Evolutionary conservation across 2,329 filamentous ascomycete genomes (phyloP), one percentile per base, ranked within the genome.

Genomic region (Aaosphaeria pasadenensis): DNA sequence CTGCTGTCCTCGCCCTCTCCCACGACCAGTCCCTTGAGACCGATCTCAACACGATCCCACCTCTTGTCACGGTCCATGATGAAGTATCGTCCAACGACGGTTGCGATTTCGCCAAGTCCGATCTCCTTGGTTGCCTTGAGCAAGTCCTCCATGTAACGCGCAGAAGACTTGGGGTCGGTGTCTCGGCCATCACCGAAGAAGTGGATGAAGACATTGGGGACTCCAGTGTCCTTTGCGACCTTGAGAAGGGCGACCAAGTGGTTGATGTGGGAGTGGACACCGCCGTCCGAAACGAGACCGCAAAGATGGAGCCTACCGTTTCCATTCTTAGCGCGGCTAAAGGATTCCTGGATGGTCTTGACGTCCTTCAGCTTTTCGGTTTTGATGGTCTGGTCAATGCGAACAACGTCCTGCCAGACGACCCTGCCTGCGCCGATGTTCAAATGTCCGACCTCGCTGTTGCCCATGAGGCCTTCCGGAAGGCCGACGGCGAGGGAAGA

Each of bases 41-140:
- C 94, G 59, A 96, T 64, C 78, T 96, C 89, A 58, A 96, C 80
- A 69, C 94, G 84, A 69, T 99, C 94, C 94, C 94, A 99, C 71
- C 94, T 85, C 89, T 97, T 97, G 74, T 99, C 94, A 60, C 94
- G 91, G 79, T 99, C 94, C 94, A 99, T 99, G 74, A 91, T 90
- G 73, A 89, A 99, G 85, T 97, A 99, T 60, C 92, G 86, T 51
- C 94, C 94, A 51, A 97, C 92, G 42, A 97, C 83, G 35, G 94
- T 96, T 31, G 89, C 92, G 56, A 99, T 83, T 74, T 96, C 82
- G 58, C 92, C 94, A 55, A 87, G 74, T 40, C 90, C 91, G 57
- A 95, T 82, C 72, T 97, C 89, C 74, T 94, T 85, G 56, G 83
- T 83, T 60, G 85, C 88, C 49, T 88, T 84, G 51, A 96, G 74